Evolutionary conservation across 345 rosid genomes (phyloP).

Genomic region (Pistacia atlantica): DNA sequence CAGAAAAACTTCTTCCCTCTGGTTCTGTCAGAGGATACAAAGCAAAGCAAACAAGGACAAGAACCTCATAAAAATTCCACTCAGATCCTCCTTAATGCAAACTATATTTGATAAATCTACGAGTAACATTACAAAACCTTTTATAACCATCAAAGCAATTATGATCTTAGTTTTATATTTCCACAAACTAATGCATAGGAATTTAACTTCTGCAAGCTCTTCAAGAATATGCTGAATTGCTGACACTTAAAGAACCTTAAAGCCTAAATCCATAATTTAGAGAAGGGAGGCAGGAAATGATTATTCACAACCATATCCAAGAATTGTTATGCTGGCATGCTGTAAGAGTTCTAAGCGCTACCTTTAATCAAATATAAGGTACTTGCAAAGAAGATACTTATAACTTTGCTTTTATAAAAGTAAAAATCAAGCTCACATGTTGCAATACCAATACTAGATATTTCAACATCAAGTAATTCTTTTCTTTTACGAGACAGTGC

Average conservation of each 20-base stretch:
- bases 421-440: not conserved
- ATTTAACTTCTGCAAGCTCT: not conserved
- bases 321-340: not conserved
- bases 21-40: not conserved
- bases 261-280: not conserved
- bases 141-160: not conserved
- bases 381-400: not conserved
- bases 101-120: not conserved
- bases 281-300: not conserved
- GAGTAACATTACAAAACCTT: not conserved
- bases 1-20: not conserved
- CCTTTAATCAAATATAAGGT: not conserved
- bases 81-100: not conserved
- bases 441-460: not conserved
- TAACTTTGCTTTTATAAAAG: not conserved
- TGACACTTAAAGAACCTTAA: not conserved
- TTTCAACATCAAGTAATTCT: not conserved
- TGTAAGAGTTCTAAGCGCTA: not conserved
- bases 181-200: not conserved
- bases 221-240: not conserved
- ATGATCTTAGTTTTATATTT: not conserved
- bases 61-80: not conserved
- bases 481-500: not conserved
- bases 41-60: not conserved
- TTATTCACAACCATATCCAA: not conserved